Base-by-base conservation (phyloP, 306 rosid species). In the Acacia melanoxylon region DNA sequence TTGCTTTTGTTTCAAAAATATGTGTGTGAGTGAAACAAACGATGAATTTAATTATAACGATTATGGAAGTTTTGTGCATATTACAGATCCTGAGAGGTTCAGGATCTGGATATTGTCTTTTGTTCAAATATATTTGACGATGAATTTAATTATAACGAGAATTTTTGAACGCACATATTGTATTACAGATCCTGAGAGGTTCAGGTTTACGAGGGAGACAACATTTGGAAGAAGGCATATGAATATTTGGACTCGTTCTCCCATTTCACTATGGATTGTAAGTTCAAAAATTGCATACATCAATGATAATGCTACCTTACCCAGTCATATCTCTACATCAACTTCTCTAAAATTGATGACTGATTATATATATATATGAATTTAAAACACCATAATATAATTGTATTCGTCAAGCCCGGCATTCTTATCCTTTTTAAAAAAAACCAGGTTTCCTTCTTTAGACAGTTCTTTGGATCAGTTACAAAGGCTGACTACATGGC, bases 191-290 rank as follows among this genome's bases (percentile, higher is more conserved):
- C 94, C 98, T 61, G 97, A 88, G 56, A 93, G 92, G 85, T 93
- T 95, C 85, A 91, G 95, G 78, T 93, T 93, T 84, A 87, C 97
- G 33, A 88, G 97, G 82, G 98, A 95, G 42, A 95, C 98, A 49
- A 85, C 98, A 19, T 95, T 95, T 74, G 98, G 97, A 46, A 81
- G 87, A 74, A 89, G 98, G 54, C 99, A 95, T 86, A 83, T 93
- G 88, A 86, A 74, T 75, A 15, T 41, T 16, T 92, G 94, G 96
- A 13, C 75, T 81, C 79, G 46, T 40, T 88, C 95, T 62, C 1
- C 91, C 10, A 45, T 89, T 84, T 80, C 85, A 16, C 83, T 95
- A 74, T 90, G 93, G 90, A 87, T 88, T 10, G 99, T 93, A 82
- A 77, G 94, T 66, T 42, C 3, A 77, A n/a, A 24, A 42, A 68